Evolutionary conservation across 768 basidiomycete species (phyloP), one percentile per base, ranked within the genome.

Genomic region (Podaxis sp.): DNA sequence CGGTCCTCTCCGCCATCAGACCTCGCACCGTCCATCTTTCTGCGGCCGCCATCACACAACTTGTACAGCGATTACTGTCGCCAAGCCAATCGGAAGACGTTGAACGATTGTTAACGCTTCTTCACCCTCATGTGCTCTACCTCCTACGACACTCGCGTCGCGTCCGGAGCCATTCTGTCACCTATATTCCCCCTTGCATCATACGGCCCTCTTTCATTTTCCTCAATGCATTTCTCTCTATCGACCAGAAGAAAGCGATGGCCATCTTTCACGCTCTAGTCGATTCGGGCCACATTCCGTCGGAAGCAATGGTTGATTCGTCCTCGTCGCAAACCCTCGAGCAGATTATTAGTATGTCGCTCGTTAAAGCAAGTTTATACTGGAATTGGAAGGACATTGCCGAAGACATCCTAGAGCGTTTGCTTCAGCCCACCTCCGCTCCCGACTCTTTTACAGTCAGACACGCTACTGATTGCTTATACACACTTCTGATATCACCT

Each of bases 301-400:
- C 76, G 1, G 78, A 82, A 59, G 80, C 83, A 2, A 71, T 87
- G 11, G 70, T 73, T 46, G 68, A 75, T 13, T 77, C 82, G 42
- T 69, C 68, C 36, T 64, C 71, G n/a, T 69, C 74, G 13, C 70
- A 74, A 0, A 77, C 84, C 65, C 79, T 85, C 53, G 69, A 73
- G 22, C 71, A 80, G 19, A 82, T 88, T 57, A 73, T 89, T 24
- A 74, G 76, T 24, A 75, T 80, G 26, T 77, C 83, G 12, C 69
- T 88, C 38, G 76, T 83, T 9, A 79, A 80, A 51, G 77, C 87
- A 6, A 82, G 84, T 64, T 67, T 86, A 42, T 76, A 82, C 65
- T 87, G 84, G 83, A 75, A 80, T 46, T 87, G 84, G 84, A 73
- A 76, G 54, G 59, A 68, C 28, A 74, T 79, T 42, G 84, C 83